These are phyloP conservation scores for Tetradesmus lagerheimii DNA, from an alignment of 139 green algal species.

Conservation along the genomic window DNA sequence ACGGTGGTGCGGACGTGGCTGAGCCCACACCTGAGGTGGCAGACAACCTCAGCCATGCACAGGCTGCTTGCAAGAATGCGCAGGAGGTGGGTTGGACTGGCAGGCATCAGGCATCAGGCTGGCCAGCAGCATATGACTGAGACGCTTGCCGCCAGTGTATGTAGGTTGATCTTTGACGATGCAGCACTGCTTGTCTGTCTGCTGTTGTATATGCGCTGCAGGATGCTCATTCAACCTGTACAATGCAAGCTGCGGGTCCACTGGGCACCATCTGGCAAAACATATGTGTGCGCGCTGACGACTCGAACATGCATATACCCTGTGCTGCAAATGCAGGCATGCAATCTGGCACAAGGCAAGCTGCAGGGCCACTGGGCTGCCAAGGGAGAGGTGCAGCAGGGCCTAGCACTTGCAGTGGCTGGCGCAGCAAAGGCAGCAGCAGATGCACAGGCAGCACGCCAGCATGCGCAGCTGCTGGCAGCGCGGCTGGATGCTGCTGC, in stretches of 20 bases:
- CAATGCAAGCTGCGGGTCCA: too few relatives aligned
- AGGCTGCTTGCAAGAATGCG: conserved; percentile 48
- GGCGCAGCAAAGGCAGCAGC: conserved; percentile 50
- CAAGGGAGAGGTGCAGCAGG: conserved; percentile 52
- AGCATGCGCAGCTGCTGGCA: conserved; percentile 56
- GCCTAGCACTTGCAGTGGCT: conserved; percentile 24
- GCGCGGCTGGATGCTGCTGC: conserved; percentile 55
- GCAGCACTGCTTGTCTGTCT: too few relatives aligned
- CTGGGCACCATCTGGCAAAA: too few relatives aligned
- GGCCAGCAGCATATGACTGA: background rate
- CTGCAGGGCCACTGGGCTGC: conserved; percentile 64
- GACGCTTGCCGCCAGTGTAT: too few relatives aligned
- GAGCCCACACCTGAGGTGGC: conserved; percentile 37
- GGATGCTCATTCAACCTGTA: too few relatives aligned
- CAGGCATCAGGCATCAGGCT: background rate
- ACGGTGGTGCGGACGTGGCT: background rate
- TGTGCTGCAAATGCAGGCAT: background rate
- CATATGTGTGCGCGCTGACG: too few relatives aligned
- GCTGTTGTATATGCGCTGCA: too few relatives aligned
- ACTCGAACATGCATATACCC: too few relatives aligned
- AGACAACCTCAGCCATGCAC: conserved; percentile 50
- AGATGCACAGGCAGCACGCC: conserved; percentile 51
- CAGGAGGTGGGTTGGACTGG: conserved; percentile 28
- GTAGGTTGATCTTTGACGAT: too few relatives aligned
- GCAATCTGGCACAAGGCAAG: background rate